Evolutionary conservation across 129 eudicot species (phyloP).

Genomic region (Chrysanthemum lavandulifolium): DNA sequence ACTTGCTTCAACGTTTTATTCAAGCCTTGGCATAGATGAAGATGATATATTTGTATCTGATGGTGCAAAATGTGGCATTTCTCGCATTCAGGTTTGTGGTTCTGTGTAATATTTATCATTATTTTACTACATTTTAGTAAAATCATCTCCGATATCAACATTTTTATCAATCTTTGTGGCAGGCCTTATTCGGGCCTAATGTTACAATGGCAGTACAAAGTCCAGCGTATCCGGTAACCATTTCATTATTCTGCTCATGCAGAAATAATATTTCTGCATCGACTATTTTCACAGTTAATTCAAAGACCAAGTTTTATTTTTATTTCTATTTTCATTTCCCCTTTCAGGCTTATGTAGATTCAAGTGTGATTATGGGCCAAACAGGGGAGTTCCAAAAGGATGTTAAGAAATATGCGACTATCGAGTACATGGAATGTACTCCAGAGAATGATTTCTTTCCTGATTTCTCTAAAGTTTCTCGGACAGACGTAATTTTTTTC

Average conservation of each 20-base stretch:
- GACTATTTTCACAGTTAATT: too few relatives aligned
- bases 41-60: conserved; percentile 92
- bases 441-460: conserved; percentile 98
- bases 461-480: conserved; percentile 65
- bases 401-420: conserved; percentile 61
- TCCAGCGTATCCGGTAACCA: conserved; percentile 85
- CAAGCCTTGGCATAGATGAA: conserved; percentile 76
- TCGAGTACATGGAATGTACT: conserved; percentile 87
- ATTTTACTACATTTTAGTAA: background rate
- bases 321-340: conserved; percentile 1
- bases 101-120: background rate
- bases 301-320: background rate
- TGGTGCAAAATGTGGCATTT: conserved; percentile 95
- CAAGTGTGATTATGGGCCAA: conserved; percentile 95
- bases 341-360: conserved; percentile 91
- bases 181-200: conserved; percentile 84
- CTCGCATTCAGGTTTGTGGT: conserved; percentile 79
- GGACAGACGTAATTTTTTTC: conserved; percentile 89
- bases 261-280: too few relatives aligned
- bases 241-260: too few relatives aligned
- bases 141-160: background rate
- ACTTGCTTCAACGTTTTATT: conserved; percentile 71
- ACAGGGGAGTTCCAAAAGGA: conserved; percentile 74
- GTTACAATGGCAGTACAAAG: conserved; percentile 95
- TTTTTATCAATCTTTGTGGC: conserved; percentile 19